Percentiles rank a stretch among this genome's conserved stretches.
Conservation (phyloP, 2,329 filamentous ascomycete species). For the Geoglossum cookeanum region DNA sequence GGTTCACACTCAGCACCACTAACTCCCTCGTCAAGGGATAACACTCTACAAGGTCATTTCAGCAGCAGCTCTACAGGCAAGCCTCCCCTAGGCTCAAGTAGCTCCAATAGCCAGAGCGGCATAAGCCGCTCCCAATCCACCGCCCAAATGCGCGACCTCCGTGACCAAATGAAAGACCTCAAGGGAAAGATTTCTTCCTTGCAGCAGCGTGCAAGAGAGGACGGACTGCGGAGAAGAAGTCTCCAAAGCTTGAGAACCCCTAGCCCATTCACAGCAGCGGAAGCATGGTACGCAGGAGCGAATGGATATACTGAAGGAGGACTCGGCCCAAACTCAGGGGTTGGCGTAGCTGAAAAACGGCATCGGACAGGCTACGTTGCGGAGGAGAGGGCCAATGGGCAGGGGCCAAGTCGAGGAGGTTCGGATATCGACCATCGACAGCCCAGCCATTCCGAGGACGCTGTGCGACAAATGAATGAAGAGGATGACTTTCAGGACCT, state of each 20-base stretch:
- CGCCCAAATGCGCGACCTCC: conserved; percentile 54
- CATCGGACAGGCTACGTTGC: not conserved
- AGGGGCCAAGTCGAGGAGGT: not conserved
- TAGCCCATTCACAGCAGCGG: conserved; percentile 61
- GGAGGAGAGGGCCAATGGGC: not conserved
- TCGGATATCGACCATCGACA: not conserved
- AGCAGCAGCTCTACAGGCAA: not conserved
- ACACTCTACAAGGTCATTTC: not conserved
- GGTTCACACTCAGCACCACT: not conserved
- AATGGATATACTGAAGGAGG: conserved; percentile 16
- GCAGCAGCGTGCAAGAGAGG: conserved; percentile 59
- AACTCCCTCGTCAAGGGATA: not conserved
- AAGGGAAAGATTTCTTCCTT: conserved; percentile 70
- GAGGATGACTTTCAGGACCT: not conserved
- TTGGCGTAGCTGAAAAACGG: conserved; percentile 5
- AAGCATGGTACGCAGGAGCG: conserved; percentile 32
- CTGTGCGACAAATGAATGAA: not conserved
- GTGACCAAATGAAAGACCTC: conserved; percentile 69
- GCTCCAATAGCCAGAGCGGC: not conserved
- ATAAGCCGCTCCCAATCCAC: conserved; percentile 50
- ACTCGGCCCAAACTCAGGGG: conserved; percentile 12
- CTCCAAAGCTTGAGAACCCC: conserved; percentile 55
- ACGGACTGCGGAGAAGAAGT: conserved; percentile 59
- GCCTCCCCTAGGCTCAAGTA: not conserved
- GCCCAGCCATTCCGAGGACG: not conserved